Base-by-base conservation (phyloP, 2,329 filamentous ascomycete species). In the Aspergillus proliferans region DNA sequence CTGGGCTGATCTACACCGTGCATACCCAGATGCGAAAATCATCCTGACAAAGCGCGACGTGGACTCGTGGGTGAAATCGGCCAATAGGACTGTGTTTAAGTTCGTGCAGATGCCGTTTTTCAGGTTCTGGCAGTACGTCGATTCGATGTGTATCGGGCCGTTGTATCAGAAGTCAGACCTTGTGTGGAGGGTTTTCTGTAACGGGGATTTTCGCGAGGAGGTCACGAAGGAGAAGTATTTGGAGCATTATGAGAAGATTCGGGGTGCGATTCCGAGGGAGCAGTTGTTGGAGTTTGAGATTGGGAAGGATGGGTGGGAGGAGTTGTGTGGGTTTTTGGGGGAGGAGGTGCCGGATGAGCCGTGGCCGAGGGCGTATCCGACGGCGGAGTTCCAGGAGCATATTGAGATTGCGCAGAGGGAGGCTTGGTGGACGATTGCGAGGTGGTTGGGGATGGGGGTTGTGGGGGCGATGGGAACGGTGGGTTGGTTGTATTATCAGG, bases 281-380 rank as follows among this genome's bases (percentile, higher is more conserved):
- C 51, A 53, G 12, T 39, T 67, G 28, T 48, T 65, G 33, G 63
- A 68, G 47, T 70, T 55, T 42, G 48, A 60, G 44, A 43, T 19
- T 8, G 52, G 63, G 1, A 48, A 64, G 28, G 67, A 75, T 33
- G 73, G 71, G 1, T 77, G 74, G 74, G 65, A 61, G 33, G 69
- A 70, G 8, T 57, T 78, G 21, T 76, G 73, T 52, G 52, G 63
- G 48, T 73, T 75, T 45, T 45, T 74, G 38, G 66, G 60, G 0
- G 69, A 66, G 33, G 55, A 63, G 6, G 56, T 69, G 3, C 70
- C 71, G 1, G 49, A 61, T 15, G 56, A 58, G 34, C 52, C 63
- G 2, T 73, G 74, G 54, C 65, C 68, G 2, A 52, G 57, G 19
- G 46, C 56, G 6, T 71, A 72, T 51, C 63, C 68, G 30, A 50